Conservation (phyloP, 768 basidiomycete species). For the Phlebiopsis flavidoalba region DNA sequence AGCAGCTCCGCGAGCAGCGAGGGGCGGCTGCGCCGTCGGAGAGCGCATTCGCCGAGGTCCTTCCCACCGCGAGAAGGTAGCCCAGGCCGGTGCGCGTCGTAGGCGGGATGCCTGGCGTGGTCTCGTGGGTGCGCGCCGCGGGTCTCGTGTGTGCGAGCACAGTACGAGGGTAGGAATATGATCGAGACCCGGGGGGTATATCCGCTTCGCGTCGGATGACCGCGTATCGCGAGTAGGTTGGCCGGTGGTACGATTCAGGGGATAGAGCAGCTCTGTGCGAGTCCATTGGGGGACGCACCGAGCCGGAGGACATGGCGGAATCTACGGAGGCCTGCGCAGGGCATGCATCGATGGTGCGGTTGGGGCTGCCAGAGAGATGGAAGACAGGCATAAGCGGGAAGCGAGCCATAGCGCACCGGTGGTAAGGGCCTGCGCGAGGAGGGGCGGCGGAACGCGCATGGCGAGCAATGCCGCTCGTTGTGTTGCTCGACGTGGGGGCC, state of each 20-base stretch:
- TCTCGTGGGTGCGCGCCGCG: background rate
- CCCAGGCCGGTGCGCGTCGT: background rate
- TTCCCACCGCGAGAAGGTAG: slow-evolving; percentile 6
- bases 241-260: slow-evolving; percentile 2
- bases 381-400: background rate
- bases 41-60: slow-evolving; percentile 1
- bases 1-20: slow-evolving; percentile 1
- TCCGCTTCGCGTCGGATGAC: slow-evolving; percentile 3
- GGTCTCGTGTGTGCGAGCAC: background rate
- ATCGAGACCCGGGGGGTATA: background rate
- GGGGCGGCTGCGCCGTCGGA: background rate
- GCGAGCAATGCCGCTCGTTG: too few species aligned
- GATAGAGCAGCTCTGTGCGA: slow-evolving; percentile 8
- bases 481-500: too few species aligned
- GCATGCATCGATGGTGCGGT: background rate
- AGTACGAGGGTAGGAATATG: background rate
- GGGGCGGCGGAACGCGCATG: too few species aligned
- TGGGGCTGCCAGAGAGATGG: too few species aligned
- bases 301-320: slow-evolving; percentile 7
- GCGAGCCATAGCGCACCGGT: background rate
- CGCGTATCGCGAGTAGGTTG: background rate
- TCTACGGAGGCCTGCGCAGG: background rate
- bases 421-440: background rate
- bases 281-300: slow-evolving; percentile 6
- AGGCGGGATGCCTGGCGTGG: background rate